Conservation (phyloP, 2,329 filamentous ascomycete genomes). For the Diaporthe humulicola region DNA sequence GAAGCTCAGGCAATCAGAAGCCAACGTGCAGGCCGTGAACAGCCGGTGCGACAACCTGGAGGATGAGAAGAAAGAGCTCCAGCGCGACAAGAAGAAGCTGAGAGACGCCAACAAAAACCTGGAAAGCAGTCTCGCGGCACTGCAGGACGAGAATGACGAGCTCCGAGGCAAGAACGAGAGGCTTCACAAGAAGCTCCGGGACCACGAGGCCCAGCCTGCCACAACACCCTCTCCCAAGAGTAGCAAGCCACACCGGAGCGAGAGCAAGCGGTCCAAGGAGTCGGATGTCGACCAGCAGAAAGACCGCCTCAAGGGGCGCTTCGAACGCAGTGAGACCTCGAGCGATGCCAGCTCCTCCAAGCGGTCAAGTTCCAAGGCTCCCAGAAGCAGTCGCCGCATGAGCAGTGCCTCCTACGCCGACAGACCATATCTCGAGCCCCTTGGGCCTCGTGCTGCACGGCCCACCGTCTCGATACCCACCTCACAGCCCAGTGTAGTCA, state of each 20-base stretch:
- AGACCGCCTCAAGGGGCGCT: constrained; percentile 48
- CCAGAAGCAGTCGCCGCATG: constrained; percentile 29
- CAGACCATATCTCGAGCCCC: constrained; percentile 35
- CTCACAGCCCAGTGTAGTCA: not conserved
- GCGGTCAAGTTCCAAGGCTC: constrained; percentile 32
- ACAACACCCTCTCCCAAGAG: constrained; percentile 43
- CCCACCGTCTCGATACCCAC: not conserved
- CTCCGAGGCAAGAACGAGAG: constrained; percentile 41
- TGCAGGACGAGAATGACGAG: constrained; percentile 37
- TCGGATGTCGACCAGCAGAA: constrained; percentile 45
- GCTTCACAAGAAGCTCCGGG: constrained; percentile 43
- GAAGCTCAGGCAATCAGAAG: constrained; percentile 38
- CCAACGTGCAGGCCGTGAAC: constrained; percentile 43
- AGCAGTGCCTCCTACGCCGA: constrained; percentile 19
- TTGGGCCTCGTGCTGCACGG: constrained; percentile 4
- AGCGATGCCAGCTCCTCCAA: constrained; percentile 44
- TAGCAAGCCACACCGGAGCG: constrained; percentile 45
- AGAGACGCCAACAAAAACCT: constrained; percentile 44
- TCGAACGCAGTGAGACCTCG: constrained; percentile 47
- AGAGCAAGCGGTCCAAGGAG: constrained; percentile 45
- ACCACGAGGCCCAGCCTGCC: constrained; percentile 44
- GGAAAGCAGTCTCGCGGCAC: constrained; percentile 39
- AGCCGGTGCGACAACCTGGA: constrained; percentile 37
- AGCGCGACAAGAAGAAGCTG: constrained; percentile 47
- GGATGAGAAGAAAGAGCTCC: constrained; percentile 44